A percentile compares a stretch with the other conserved stretches of the same genome.
Conservation (phyloP, 164 flowering plant genomes). For the Vitis rotundifolia region DNA sequence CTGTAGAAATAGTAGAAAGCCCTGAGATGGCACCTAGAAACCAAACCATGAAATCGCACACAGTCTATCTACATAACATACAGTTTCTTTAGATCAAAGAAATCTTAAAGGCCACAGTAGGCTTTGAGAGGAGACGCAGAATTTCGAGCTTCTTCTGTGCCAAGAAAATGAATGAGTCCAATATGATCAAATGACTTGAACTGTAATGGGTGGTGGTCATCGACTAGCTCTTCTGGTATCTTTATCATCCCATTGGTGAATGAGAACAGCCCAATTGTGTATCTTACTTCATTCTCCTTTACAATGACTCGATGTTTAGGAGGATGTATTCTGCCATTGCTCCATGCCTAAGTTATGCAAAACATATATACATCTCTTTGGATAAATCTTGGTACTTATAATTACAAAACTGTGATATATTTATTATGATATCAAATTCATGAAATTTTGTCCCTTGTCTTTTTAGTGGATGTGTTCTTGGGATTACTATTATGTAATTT, state of each 20-base stretch:
- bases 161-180: constrained; percentile 21
- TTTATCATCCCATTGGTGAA: constrained; percentile 21
- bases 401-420: no score
- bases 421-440: no score
- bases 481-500: no score
- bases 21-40: no score
- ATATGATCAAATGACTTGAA: constrained; percentile 35
- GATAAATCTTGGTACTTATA: no score
- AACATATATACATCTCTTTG: constrained; percentile 2
- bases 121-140: constrained; percentile 14
- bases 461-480: no score
- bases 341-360: constrained; percentile 33
- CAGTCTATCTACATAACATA: no score
- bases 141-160: constrained; percentile 13
- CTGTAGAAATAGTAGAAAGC: no score
- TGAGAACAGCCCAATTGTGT: constrained; percentile 32
- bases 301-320: constrained; percentile 35
- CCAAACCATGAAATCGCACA: no score
- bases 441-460: no score
- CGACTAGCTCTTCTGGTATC: constrained; percentile 36
- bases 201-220: constrained; percentile 30
- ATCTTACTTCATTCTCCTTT: constrained; percentile 22
- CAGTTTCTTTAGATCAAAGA: background rate
- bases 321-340: constrained; percentile 39
- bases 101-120: constrained; percentile 31